Percentiles rank a stretch among this genome's conserved stretches.
Evolutionary conservation across 768 basidiomycete genomes (phyloP).

Genomic region (Termitomyces sp.): DNA sequence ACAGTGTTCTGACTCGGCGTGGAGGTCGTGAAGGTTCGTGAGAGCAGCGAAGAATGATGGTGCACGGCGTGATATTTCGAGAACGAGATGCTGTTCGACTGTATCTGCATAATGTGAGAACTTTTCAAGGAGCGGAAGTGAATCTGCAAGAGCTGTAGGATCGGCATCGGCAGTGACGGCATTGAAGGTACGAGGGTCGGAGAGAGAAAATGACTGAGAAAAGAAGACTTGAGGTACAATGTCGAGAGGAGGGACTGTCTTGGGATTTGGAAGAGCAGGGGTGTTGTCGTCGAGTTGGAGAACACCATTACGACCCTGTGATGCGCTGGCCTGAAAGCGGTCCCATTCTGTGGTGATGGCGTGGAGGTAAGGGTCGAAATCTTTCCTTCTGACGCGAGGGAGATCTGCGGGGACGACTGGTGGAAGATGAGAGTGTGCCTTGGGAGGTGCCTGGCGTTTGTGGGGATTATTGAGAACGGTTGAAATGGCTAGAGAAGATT

Average conservation of each 20-base stretch:
- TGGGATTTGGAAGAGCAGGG: constrained; percentile 18
- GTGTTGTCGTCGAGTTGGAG: constrained; percentile 34
- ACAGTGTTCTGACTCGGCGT: constrained; percentile 84
- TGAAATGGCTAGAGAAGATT: constrained; percentile 67
- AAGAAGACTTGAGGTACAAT: constrained; percentile 84
- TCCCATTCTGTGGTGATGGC: constrained; percentile 78
- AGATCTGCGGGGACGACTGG: constrained; percentile 69
- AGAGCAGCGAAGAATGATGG: constrained; percentile 96
- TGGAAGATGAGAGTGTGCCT: constrained; percentile 79
- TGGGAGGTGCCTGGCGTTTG: constrained; percentile 80
- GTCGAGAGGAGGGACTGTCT: constrained; percentile 64
- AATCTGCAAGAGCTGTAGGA: constrained; percentile 59
- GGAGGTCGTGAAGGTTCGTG: constrained; percentile 89
- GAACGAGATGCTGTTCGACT: constrained; percentile 90
- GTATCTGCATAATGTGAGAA: constrained; percentile 91
- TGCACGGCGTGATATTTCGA: constrained; percentile 87
- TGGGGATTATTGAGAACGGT: constrained; percentile 91
- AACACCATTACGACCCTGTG: constrained; percentile 34
- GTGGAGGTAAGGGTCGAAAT: constrained; percentile 80
- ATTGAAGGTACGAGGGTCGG: constrained; percentile 73
- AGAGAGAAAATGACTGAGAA: constrained; percentile 70
- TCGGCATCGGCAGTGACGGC: constrained; percentile 64
- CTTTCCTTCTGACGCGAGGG: constrained; percentile 75
- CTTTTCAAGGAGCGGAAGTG: constrained; percentile 78
- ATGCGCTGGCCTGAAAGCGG: constrained; percentile 52